phyloP scores from a whole-genome alignment of 805 yeast genomes.

The Kockiozyma suomiensis region DNA sequence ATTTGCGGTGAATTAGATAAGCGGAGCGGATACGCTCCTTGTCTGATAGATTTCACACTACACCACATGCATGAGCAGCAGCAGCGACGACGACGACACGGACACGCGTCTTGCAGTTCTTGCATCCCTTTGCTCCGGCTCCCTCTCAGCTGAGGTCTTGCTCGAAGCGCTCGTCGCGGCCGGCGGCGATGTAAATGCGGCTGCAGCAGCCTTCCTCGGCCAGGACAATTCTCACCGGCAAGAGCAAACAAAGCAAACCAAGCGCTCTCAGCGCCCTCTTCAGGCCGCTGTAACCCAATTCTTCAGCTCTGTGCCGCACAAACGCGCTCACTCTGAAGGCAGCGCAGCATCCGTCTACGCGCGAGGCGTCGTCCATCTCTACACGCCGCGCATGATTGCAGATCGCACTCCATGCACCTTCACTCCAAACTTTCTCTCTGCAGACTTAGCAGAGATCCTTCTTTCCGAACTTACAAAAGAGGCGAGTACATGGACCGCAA shows the following conservation, averaged over 20 bases:
- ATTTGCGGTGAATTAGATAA: too few species aligned
- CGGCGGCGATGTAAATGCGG: conserved; percentile 19
- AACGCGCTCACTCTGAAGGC: conserved; percentile 18
- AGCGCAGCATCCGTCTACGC: neutral
- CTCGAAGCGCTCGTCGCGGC: conserved; percentile 24
- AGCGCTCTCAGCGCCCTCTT: conserved; percentile 3
- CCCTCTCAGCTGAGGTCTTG: neutral
- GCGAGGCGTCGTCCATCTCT: conserved; percentile 41
- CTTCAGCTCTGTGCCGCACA: conserved; percentile 12
- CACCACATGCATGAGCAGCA: neutral
- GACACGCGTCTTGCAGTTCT: conserved; percentile 30
- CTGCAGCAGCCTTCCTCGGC: neutral
- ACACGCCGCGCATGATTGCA: conserved; percentile 55
- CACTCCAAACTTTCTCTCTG: conserved; percentile 56
- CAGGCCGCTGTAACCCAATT: conserved; percentile 26
- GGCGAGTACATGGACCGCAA: conserved; percentile 46
- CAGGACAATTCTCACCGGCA: neutral
- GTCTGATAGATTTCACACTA: too few species aligned
- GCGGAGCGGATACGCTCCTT: too few species aligned
- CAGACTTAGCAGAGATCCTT: conserved; percentile 51
- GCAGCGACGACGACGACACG: conserved; percentile 7
- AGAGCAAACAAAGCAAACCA: neutral
- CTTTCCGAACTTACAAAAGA: conserved; percentile 50
- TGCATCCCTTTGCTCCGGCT: conserved; percentile 37
- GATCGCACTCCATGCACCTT: conserved; percentile 52